Base-by-base conservation (phyloP, 306 rosid genomes). In the Hippophae rhamnoides region DNA sequence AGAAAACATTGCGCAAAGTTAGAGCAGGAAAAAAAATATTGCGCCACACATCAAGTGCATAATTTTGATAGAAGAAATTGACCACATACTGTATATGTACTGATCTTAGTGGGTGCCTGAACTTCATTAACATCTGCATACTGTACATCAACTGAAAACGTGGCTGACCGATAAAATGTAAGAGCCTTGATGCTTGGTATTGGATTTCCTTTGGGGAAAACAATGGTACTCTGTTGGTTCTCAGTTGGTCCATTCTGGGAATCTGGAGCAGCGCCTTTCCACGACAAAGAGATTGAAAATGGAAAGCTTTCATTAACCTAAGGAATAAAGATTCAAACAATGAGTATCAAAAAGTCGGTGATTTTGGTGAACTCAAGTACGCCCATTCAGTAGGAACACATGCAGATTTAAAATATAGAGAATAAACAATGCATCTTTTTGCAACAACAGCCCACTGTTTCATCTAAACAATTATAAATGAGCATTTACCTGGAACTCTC, bases 261-360 rank as follows among this genome's bases (percentile, higher is more conserved):
- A 52, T 88, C 95, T 10, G 86, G 73, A 57, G 78, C 87, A 57
- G 88, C 31, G 64, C 86, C 95, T 72, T 87, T 87, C 98, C 96
- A 87, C 0, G 90, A 77, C 54, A 92, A 66, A 25, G 93, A 75
- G 59, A 88, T 75, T 3, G 95, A 67, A 73, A 76, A 92, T 3
- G 99, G 95, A 54, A 88, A 83, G 76, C 80, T 83, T 72, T 92
- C 96, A 0, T 79, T 83, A 56, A 92, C 96, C 98, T 92, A 48
- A 75, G 63, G 7, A 56, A 31, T 61, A 14, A 13, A 26, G 61
- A 55, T 2, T 9, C 54, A 68, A 62, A n/a, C 12, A 18, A 71
- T 7, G 31, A 43, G 25, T 43, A 54, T 9, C 50, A 51, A 11
- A 41, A 41, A 43, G 2, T 7, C 44, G 23, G 25, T 49, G 23